Evolutionary conservation across 1,284 basidiomycete genomes (phyloP).

Genomic region (Ustilago hordei): DNA sequence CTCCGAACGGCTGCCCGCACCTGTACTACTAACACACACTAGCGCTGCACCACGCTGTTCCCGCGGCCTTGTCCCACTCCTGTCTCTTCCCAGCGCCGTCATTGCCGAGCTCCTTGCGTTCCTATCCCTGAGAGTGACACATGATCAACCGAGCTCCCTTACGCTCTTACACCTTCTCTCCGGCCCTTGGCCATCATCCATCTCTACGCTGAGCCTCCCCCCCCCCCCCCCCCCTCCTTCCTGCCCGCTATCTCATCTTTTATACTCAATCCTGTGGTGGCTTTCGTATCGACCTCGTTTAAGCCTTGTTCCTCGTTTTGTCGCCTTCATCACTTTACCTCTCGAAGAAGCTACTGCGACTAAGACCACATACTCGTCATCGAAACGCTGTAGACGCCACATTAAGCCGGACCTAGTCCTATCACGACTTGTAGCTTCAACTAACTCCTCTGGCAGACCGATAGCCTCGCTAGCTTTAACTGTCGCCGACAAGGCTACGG

Average conservation of each 20-base stretch:
- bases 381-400: slow-evolving; percentile 1
- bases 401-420: neutral
- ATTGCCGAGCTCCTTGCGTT: slow-evolving; percentile 5
- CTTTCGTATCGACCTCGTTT: neutral
- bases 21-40: neutral
- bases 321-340: neutral
- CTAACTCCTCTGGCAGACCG: neutral
- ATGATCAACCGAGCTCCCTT: neutral
- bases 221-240: too few relatives aligned
- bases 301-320: neutral
- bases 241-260: neutral
- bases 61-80: neutral
- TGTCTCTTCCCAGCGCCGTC: neutral
- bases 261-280: too few relatives aligned
- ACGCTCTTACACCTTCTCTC: too few relatives aligned
- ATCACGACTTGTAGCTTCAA: neutral
- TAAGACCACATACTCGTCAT: neutral
- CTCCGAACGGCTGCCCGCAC: neutral
- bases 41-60: neutral
- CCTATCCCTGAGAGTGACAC: neutral
- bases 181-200: neutral
- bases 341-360: neutral
- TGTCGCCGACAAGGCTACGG: neutral
- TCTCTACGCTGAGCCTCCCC: neutral
- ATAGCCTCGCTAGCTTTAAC: neutral